Evolutionary conservation across 2,329 filamentous ascomycete species (phyloP), one percentile per base, ranked within the genome.

Genomic region (Aspergillaceae sp.): DNA sequence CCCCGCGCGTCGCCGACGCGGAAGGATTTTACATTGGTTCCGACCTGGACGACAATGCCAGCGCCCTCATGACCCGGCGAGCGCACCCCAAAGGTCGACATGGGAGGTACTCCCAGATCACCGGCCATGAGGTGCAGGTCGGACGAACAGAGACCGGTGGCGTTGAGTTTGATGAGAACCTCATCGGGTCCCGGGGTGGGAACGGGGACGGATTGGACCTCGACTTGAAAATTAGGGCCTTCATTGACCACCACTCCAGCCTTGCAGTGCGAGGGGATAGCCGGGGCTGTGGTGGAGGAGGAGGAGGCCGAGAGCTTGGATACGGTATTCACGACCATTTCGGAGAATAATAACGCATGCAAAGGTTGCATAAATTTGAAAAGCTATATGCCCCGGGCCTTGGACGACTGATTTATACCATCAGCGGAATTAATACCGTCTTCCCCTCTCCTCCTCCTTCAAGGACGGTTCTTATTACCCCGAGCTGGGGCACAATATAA

Each of bases 121-220:
- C 73, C 72, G 41, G 74, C 50, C 74, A 79, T 78, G 60, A 74
- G 74, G 55, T 81, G 77, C 11, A 82, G 61, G 53, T 82, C 78
- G 32, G 70, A 73, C 49, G 74, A 72, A 63, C 78, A 81, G 42
- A 82, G 67, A 0, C 78, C 78, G 1, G 77, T 82, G 28, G 69
- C 70, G 47, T 80, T 81, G 44, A 82, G 66, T 44, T 72, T 74
- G 55, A 82, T 68, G 7, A 82, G 67, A 26, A 81, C 62, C 48
- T 82, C 77, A 42, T 78, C 68, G 5, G 73, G 72, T 8, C 72
- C 74, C 45, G 72, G 71, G 43, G 72, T 66, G 4, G 74, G 74
- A 0, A 77, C 72, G 11, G 70, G 66, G 1, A 77, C 72, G 46
- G 66, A 64, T 53, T 73, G 66, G 6, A 77, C 67, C 47, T 74